Evolutionary conservation across 306 rosid genomes (phyloP).

Genomic region (Malus sieversii): DNA sequence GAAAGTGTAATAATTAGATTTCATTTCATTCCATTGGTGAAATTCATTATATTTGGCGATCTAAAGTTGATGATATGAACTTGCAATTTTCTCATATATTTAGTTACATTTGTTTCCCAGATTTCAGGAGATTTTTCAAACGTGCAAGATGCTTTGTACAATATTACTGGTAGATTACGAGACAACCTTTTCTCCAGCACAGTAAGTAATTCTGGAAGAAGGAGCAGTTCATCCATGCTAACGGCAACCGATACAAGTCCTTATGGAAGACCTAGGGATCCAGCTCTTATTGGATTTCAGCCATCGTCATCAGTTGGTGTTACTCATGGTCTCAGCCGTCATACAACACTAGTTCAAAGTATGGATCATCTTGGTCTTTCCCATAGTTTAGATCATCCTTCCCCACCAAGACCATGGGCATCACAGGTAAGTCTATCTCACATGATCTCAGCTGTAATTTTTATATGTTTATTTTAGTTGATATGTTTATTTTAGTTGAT

Average conservation of each 20-base stretch:
- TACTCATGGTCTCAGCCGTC: slow-evolving; percentile 40
- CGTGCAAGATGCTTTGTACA: slow-evolving; percentile 94
- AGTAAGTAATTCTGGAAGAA: slow-evolving; percentile 51
- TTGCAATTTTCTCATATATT: neutral
- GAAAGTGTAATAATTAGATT: neutral
- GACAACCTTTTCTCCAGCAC: slow-evolving; percentile 61
- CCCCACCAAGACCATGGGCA: slow-evolving; percentile 73
- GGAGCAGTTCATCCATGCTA: slow-evolving; percentile 39
- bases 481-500: neutral
- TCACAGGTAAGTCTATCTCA: slow-evolving; percentile 36
- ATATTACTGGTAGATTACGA: slow-evolving; percentile 84
- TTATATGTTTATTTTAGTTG: neutral
- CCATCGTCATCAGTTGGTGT: slow-evolving; percentile 27
- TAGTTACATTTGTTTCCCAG: slow-evolving; percentile 31
- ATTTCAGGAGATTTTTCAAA: slow-evolving; percentile 76
- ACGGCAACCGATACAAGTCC: slow-evolving; percentile 55
- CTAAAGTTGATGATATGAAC: neutral
- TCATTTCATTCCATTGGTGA: slow-evolving; percentile 3
- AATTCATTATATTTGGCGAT: slow-evolving; percentile 2
- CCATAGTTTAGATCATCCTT: slow-evolving; percentile 52
- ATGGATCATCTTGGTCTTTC: slow-evolving; percentile 48
- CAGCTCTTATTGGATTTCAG: slow-evolving; percentile 38
- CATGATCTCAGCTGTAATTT: neutral
- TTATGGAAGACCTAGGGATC: slow-evolving; percentile 53
- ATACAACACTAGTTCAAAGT: slow-evolving; percentile 43